phyloP scores from a whole-genome alignment of 176 grass and related monocot genomes.

The Bolboschoenus planiculmis region DNA sequence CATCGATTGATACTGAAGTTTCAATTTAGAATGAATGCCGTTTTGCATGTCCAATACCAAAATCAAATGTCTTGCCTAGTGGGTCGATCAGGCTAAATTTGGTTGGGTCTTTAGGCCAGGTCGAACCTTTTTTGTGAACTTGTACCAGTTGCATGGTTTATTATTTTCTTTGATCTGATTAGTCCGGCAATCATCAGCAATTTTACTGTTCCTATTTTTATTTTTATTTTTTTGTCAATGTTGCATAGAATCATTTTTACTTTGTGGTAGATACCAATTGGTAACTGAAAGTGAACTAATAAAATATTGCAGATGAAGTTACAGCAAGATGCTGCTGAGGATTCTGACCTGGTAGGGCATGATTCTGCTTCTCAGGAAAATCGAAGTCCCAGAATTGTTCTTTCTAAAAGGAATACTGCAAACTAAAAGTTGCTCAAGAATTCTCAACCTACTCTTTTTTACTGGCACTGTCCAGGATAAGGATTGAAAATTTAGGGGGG shows the following conservation, averaged over 20 bases:
- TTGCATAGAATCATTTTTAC: neutral
- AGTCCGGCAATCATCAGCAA: neutral
- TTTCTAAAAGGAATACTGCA: slow-evolving; percentile 39
- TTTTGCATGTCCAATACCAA: neutral
- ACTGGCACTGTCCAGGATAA: slow-evolving; percentile 36
- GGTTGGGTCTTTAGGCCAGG: neutral
- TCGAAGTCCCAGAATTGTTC: slow-evolving; percentile 46
- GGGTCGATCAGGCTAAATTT: neutral
- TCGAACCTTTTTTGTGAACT: neutral
- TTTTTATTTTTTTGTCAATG: neutral
- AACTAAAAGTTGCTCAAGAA: neutral
- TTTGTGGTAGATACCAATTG: neutral
- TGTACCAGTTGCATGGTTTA: neutral
- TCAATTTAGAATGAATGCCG: neutral
- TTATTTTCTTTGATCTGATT: neutral
- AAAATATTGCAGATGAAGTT: slow-evolving; percentile 57
- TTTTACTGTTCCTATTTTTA: neutral
- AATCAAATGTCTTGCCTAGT: neutral
- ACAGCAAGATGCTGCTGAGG: slow-evolving; percentile 28
- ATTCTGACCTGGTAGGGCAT: slow-evolving; percentile 15
- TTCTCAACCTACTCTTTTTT: slow-evolving; percentile 4
- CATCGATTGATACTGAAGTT: neutral
- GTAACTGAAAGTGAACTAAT: neutral
- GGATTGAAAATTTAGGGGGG: neutral
- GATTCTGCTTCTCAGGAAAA: slow-evolving; percentile 36